phyloP scores from a whole-genome alignment of 139 green algal species.

The Chlamydomonas sp. region DNA sequence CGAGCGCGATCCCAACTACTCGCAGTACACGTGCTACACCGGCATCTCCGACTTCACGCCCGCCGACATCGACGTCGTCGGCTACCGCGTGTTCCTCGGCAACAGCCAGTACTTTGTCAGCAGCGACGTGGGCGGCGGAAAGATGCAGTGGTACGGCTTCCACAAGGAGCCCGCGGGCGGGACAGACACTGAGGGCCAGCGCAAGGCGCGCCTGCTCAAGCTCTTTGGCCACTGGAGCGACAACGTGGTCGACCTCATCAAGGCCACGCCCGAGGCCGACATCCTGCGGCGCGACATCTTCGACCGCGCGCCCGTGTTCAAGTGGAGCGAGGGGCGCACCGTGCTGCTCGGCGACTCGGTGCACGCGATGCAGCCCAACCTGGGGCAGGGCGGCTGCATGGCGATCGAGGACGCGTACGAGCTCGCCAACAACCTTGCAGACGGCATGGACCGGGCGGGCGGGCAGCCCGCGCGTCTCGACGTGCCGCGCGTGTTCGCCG shows the following conservation, averaged over 20 bases:
- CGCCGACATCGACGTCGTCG: slow-evolving; percentile 76
- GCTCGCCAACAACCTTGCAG: slow-evolving; percentile 50
- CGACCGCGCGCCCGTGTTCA: slow-evolving; percentile 50
- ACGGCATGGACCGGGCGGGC: slow-evolving; percentile 15
- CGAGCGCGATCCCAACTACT: slow-evolving; percentile 58
- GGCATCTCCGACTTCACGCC: slow-evolving; percentile 87
- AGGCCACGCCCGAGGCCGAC: slow-evolving; percentile 84
- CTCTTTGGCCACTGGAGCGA: slow-evolving; percentile 87
- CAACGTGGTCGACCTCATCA: slow-evolving; percentile 67
- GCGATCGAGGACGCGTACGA: slow-evolving; percentile 85
- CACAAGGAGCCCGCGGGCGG: slow-evolving; percentile 76
- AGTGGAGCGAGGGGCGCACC: slow-evolving; percentile 76
- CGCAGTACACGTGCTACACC: slow-evolving; percentile 90
- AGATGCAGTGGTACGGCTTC: slow-evolving; percentile 98
- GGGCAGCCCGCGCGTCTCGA: slow-evolving; percentile 9
- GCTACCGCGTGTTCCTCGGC: slow-evolving; percentile 93
- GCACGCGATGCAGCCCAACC: slow-evolving; percentile 98
- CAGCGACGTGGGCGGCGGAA: slow-evolving; percentile 89
- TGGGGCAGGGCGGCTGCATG: slow-evolving; percentile 95
- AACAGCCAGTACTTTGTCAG: slow-evolving; percentile 96
- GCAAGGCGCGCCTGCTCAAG: slow-evolving; percentile 75
- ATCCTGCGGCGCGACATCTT: slow-evolving; percentile 84
- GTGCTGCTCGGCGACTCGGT: slow-evolving; percentile 88
- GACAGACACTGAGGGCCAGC: slow-evolving; percentile 40
- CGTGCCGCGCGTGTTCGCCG: slow-evolving; percentile 23